Base-by-base conservation (phyloP, 441 rosid genomes). In the Erodium trifolium region DNA sequence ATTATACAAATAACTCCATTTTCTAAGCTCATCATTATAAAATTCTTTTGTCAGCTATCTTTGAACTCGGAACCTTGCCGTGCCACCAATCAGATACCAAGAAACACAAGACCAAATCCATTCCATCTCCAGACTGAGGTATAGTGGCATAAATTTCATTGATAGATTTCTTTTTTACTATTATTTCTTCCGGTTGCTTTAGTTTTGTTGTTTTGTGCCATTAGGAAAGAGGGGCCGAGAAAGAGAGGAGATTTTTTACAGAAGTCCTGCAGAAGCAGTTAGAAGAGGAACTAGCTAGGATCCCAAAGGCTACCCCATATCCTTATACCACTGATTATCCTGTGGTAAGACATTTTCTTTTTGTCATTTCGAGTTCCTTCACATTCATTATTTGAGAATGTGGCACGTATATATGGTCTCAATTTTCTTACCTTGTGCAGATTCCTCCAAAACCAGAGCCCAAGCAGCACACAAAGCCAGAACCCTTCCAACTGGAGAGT, bases 301-400 rank as follows among this genome's bases (percentile, higher is more conserved):
- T 90, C 68, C 97, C 89, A 35, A 90, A 84, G 82, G 96, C 97
- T 53, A 84, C 70, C 62, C 99, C 99, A 63, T 92, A 92, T 78
- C 99, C 99, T 37, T 95, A 88, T 73, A 90, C 98, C n/a, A 92
- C 99, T 8, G 99, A 94, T 69, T 95, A 82, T 76, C 98, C 98
- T 4, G 94, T 92, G 98, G 99, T 93, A 91, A 16, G 66, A 51
- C 7, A 66, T 23, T 23, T 23, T 23, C 27, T 23, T 23, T 31
- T 45, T 16, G 59, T 1, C 8, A 59, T n/a, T 39, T n/a, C 65
- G 37, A 63, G 19, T 67, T 34, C 59, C 34, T 60, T 9, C 13
- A 60, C 34, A 60, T 4, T 60, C 34, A 60, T 4, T 9, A 60
- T 2, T 19, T 19, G 64, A 60, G 64, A 60, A 60, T 19, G 9